Evolutionary conservation across 2,329 filamentous ascomycete species (phyloP).

Genomic region (Aspergillus sp.): DNA sequence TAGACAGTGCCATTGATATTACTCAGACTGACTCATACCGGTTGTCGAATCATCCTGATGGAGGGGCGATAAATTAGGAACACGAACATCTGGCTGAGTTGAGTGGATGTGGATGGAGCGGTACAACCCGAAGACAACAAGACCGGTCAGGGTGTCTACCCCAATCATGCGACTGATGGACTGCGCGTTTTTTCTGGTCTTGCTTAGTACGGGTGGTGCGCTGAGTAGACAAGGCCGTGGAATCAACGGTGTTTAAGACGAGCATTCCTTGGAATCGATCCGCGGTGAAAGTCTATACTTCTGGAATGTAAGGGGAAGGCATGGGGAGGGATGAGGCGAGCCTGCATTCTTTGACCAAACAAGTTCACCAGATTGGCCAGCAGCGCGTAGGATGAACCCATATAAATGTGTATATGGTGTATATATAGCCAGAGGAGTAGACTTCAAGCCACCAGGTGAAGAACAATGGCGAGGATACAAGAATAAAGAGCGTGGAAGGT

Average conservation of each 20-base stretch:
- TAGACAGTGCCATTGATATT: background rate
- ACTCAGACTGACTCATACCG: conserved; percentile 3
- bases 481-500: background rate
- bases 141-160: background rate
- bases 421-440: background rate
- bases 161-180: conserved; percentile 7
- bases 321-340: background rate
- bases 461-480: background rate
- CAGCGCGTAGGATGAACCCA: too few relatives aligned
- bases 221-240: background rate
- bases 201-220: background rate
- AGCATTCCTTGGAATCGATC: background rate
- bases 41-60: background rate
- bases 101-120: conserved; percentile 2
- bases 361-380: too few relatives aligned
- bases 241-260: background rate
- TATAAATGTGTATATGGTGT: too few relatives aligned
- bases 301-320: conserved; percentile 4
- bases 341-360: conserved; percentile 3
- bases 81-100: background rate
- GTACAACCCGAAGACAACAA: conserved; percentile 5
- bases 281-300: background rate
- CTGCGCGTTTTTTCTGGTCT: background rate
- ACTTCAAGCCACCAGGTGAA: background rate
- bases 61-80: background rate